phyloP scores from a whole-genome alignment of 768 basidiomycete genomes.

The Mycena vitilis region DNA sequence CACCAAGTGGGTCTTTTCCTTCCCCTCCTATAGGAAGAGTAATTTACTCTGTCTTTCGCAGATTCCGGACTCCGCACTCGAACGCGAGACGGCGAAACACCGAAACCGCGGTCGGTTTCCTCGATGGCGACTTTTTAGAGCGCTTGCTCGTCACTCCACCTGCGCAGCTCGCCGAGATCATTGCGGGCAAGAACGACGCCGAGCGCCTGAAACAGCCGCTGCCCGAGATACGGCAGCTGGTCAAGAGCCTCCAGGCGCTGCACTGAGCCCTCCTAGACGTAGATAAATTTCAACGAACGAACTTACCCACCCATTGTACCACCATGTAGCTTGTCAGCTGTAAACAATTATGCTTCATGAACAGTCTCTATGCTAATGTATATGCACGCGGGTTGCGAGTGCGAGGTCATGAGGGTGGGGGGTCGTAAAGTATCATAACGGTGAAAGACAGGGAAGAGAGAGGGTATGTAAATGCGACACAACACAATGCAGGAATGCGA shows the following conservation, averaged over 20 bases:
- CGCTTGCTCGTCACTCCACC: slow-evolving; percentile 59
- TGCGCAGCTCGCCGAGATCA: slow-evolving; percentile 62
- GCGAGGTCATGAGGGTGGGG: slow-evolving; percentile 17
- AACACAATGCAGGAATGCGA: not conserved
- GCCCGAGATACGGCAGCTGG: slow-evolving; percentile 52
- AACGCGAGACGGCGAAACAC: slow-evolving; percentile 67
- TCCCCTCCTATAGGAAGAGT: not conserved
- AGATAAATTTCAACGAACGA: slow-evolving; percentile 1
- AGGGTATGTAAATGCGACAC: not conserved
- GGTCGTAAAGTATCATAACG: slow-evolving; percentile 34
- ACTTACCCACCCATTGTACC: not conserved
- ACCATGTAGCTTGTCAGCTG: slow-evolving; percentile 2
- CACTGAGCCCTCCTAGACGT: slow-evolving; percentile 45
- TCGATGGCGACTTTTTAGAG: slow-evolving; percentile 91
- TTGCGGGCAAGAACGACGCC: slow-evolving; percentile 67
- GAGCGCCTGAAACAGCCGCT: slow-evolving; percentile 64
- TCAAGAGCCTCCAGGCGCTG: slow-evolving; percentile 57
- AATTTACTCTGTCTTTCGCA: slow-evolving; percentile 40
- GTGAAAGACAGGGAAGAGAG: not conserved
- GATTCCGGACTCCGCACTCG: slow-evolving; percentile 78
- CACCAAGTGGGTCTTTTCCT: slow-evolving; percentile 59
- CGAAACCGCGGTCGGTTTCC: slow-evolving; percentile 73
- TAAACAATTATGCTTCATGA: slow-evolving; percentile 25
- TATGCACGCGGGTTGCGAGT: not conserved
- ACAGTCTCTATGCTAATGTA: slow-evolving; percentile 29